phyloP scores from a whole-genome alignment of 257 asterid species.

The Linderniella brevidens region DNA sequence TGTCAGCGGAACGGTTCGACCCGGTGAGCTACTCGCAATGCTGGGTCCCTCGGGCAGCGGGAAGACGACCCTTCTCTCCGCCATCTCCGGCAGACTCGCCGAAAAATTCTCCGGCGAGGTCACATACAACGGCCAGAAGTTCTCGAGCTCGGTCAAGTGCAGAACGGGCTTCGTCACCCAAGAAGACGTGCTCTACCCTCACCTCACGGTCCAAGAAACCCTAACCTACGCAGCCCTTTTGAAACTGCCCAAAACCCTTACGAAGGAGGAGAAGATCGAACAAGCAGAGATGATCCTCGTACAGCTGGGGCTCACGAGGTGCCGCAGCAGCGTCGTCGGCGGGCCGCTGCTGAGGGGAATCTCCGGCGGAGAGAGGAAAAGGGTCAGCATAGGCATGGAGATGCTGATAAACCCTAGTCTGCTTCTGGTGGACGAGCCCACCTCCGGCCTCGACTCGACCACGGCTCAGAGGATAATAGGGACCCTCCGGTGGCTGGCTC shows the following conservation, averaged over 20 bases:
- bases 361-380: constrained; percentile 61
- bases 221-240: constrained; percentile 43
- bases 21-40: constrained; percentile 59
- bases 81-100: constrained; percentile 37
- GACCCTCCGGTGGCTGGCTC: constrained; percentile 32
- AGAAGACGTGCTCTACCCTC: constrained; percentile 47
- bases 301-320: constrained; percentile 35
- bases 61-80: constrained; percentile 50
- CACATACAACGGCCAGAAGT: constrained; percentile 38
- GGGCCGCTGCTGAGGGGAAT: constrained; percentile 29
- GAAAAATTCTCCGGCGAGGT: constrained; percentile 22
- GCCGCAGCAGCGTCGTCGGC: constrained; percentile 42
- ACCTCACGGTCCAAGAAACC: constrained; percentile 43
- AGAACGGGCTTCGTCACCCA: constrained; percentile 56
- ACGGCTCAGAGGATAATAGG: constrained; percentile 48
- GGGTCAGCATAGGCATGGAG: constrained; percentile 65
- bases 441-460: constrained; percentile 61
- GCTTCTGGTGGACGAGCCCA: constrained; percentile 54
- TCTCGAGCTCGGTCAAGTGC: constrained; percentile 36
- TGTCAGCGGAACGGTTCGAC: constrained; percentile 28
- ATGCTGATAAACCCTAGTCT: constrained; percentile 56
- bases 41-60: constrained; percentile 70
- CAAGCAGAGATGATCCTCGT: constrained; percentile 36
- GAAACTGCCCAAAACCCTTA: constrained; percentile 30
- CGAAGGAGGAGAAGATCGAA: constrained; percentile 18